Conservation (phyloP, 2,329 filamentous ascomycete genomes). For the Harringtonia lauricola region DNA sequence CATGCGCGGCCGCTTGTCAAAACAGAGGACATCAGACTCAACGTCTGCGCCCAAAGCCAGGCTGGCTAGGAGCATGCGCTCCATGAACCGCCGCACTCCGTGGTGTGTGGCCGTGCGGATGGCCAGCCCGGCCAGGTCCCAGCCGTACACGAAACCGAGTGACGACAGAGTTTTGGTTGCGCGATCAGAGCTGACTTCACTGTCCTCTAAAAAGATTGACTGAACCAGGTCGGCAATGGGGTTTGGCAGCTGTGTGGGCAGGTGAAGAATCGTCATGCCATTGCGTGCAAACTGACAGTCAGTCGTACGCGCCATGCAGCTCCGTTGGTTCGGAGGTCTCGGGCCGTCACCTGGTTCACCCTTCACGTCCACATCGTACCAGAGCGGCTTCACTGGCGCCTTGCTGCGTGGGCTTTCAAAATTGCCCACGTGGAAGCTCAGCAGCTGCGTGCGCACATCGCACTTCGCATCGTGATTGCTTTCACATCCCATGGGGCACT, state of each 20-base stretch:
- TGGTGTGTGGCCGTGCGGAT: not conserved
- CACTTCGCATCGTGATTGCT: not conserved
- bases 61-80: not conserved
- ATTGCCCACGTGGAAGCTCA: too few species aligned
- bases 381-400: too few species aligned
- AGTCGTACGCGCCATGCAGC: not conserved
- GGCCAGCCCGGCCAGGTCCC: not conserved
- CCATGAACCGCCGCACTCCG: not conserved
- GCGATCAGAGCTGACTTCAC: too few species aligned
- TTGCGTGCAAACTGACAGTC: slow-evolving; percentile 1
- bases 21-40: not conserved
- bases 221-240: not conserved
- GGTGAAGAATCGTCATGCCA: not conserved
- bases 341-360: too few species aligned
- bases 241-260: not conserved
- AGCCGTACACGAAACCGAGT: not conserved
- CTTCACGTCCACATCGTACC: too few species aligned
- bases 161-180: not conserved
- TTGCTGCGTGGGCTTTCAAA: too few species aligned
- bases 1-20: not conserved
- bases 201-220: not conserved
- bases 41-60: not conserved
- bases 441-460: too few species aligned
- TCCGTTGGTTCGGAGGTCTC: not conserved
- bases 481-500: not conserved